Evolutionary conservation across 1,284 basidiomycete genomes (phyloP), one percentile per base, ranked within the genome.

Genomic region (Cutaneotrichosporon dermatis): DNA sequence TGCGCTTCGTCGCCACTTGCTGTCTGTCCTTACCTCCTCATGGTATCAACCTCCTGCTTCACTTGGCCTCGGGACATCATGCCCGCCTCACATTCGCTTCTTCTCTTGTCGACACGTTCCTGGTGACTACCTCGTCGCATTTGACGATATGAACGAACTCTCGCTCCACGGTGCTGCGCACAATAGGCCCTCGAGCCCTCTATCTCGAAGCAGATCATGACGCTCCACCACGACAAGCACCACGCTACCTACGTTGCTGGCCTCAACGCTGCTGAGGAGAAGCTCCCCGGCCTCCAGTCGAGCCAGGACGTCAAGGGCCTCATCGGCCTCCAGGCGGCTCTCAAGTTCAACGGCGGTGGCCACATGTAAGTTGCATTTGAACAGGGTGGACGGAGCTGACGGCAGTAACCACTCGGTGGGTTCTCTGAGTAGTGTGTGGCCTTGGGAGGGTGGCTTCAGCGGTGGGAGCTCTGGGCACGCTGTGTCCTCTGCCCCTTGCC

Each of bases 201-300:
- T 63, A 83, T 84, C 79, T 80, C 79, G 45, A 77, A 77, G 66
- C 85, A 92, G 78, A 94, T 92, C 70, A 93, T 93, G 91, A 86
- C 83, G 60, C 83, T 98, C 63, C 95, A 99, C 79, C 94, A 99
- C 82, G 85, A 86, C 69, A 95, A 93, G 83, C 95, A 99, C 77
- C 95, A 98, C 79, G 89, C 92, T 79, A 85, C 88, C 25, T 96
- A 95, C 77, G 91, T 96, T 62, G 91, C 87, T 70, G 90, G 90
- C 7, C 82, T 95, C 64, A 95, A 96, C 78, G 85, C 92, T 33
- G 92, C 93, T 42, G 94, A 97, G 79, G 87, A 90, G 74, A 81
- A 87, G 34, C 91, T 91, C 73, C 81, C 83, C 86, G 15, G 36
- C 70, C 64, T 75, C 54, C 62, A 67, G 61, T 77, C 87, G 5